These are phyloP conservation scores for Piromyces finnis DNA, from an alignment of 192 early-diverging fungal genomes.

Conservation along the genomic window DNA sequence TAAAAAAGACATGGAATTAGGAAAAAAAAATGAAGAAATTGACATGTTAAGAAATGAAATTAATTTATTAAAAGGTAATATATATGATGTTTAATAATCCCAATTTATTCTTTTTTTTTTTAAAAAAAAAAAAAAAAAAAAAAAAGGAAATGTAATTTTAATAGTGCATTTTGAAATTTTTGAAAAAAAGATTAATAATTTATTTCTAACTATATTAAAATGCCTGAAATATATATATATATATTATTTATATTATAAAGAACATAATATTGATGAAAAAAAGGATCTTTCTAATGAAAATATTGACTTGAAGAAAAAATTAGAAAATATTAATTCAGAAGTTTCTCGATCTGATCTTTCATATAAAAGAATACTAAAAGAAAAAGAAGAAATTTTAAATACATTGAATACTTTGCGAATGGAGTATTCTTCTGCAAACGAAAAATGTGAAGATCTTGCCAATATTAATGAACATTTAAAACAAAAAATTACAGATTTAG, in stretches of 20 bases:
- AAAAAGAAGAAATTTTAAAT: not conserved
- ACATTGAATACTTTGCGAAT: not conserved
- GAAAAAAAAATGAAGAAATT: not conserved
- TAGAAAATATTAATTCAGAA: not conserved
- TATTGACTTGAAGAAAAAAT: not conserved
- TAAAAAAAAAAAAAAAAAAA: no score
- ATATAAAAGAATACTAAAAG: not conserved
- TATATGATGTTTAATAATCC: no score
- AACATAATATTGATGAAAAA: not conserved
- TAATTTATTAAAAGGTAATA: not conserved
- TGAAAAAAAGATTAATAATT: no score
- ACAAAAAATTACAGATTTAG: not conserved
- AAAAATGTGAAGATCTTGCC: not conserved
- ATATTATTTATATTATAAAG: not conserved
- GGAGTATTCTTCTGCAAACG: not conserved
- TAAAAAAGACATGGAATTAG: not conserved
- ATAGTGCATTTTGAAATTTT: no score
- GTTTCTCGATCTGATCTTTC: not conserved
- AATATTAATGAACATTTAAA: not conserved
- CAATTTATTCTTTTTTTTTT: no score
- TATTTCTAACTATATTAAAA: no score
- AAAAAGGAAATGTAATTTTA: no score
- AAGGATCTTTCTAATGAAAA: not conserved
- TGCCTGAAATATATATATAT: no score
- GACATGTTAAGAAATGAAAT: not conserved